A percentile compares a stretch with the other conserved stretches of the same genome.
phyloP scores from a whole-genome alignment of 2,329 filamentous ascomycete genomes.

The Tolypocladium guangdongense region DNA sequence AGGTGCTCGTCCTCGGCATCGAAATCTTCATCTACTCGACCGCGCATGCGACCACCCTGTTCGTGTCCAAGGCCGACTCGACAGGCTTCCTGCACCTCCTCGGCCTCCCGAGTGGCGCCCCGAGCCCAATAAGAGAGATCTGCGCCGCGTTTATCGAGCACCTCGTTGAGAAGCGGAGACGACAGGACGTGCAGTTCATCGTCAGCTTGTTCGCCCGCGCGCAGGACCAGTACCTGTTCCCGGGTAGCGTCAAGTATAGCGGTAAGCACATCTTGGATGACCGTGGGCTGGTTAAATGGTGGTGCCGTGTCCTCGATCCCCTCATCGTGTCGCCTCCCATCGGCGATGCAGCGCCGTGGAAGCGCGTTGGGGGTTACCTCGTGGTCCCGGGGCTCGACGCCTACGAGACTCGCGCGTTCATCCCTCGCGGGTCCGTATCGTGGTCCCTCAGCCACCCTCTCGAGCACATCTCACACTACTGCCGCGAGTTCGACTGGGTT shows the following conservation, averaged over 20 bases:
- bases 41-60: constrained; percentile 69
- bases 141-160: constrained; percentile 66
- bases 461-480: constrained; percentile 50
- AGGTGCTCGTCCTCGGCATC: constrained; percentile 69
- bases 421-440: constrained; percentile 50
- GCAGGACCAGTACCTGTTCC: constrained; percentile 90
- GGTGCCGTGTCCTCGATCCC: constrained; percentile 79
- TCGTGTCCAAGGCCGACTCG: constrained; percentile 94
- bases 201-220: constrained; percentile 87
- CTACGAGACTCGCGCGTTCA: constrained; percentile 69
- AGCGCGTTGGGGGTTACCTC: constrained; percentile 61
- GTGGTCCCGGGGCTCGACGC: constrained; percentile 77
- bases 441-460: constrained; percentile 68
- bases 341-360: constrained; percentile 24
- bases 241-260: constrained; percentile 73
- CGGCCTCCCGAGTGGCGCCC: constrained; percentile 46
- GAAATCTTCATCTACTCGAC: constrained; percentile 86
- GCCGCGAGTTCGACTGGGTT: constrained; percentile 45
- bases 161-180: constrained; percentile 56
- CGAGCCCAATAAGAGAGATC: constrained; percentile 65
- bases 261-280: constrained; percentile 90
- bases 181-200: constrained; percentile 56
- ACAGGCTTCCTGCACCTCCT: constrained; percentile 73
- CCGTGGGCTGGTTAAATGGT: constrained; percentile 84
- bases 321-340: constrained; percentile 43